Evolutionary conservation across 2,329 filamentous ascomycete species (phyloP).

Genomic region (Claviceps pazoutovae): DNA sequence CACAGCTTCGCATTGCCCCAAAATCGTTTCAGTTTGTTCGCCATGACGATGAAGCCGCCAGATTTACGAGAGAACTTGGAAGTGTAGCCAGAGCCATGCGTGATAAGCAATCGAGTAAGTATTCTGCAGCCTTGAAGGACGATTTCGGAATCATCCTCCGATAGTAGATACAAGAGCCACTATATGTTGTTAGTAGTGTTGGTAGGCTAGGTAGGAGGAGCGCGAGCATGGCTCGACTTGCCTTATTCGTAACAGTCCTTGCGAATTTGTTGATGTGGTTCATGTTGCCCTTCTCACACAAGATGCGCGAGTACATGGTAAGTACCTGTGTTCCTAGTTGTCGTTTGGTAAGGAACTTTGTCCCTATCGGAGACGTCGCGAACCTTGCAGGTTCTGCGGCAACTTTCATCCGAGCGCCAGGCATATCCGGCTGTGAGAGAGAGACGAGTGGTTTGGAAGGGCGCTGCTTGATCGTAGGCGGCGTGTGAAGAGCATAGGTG

Average conservation of each 20-base stretch:
- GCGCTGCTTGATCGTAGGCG: conserved; percentile 32
- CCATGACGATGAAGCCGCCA: conserved; percentile 78
- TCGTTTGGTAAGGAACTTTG: conserved; percentile 42
- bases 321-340: conserved; percentile 64
- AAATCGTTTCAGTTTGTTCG: conserved; percentile 67
- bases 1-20: conserved; percentile 79
- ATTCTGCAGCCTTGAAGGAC: conserved; percentile 73
- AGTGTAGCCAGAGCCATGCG: conserved; percentile 68
- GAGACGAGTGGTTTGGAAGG: conserved; percentile 33
- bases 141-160: conserved; percentile 72
- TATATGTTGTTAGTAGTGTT: conserved; percentile 20
- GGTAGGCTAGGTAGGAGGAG: neutral
- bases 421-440: conserved; percentile 26
- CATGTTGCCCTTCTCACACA: conserved; percentile 59
- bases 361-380: conserved; percentile 15
- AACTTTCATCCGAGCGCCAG: conserved; percentile 23
- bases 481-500: conserved; percentile 71
- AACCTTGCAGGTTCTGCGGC: conserved; percentile 21
- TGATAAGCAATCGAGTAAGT: conserved; percentile 67
- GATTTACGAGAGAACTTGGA: conserved; percentile 73
- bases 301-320: conserved; percentile 59
- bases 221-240: conserved; percentile 21
- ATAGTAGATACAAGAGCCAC: conserved; percentile 86
- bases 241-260: conserved; percentile 88
- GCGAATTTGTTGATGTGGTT: conserved; percentile 74